These are phyloP conservation scores for Trametes meyenii DNA, from an alignment of 768 basidiomycete species.

Conservation along the genomic window DNA sequence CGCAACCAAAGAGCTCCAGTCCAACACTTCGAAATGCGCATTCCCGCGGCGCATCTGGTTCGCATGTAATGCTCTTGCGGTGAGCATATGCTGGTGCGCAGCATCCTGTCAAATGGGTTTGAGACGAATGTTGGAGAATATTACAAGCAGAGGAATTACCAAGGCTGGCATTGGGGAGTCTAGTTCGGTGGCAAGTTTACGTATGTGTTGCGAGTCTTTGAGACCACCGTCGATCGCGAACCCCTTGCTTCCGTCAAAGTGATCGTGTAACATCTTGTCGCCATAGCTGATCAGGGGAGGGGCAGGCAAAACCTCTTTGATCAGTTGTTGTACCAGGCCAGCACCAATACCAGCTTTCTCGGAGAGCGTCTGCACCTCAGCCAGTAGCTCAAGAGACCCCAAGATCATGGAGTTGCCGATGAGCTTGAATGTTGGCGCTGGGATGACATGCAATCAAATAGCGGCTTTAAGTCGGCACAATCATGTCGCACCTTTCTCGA, in stretches of 20 bases:
- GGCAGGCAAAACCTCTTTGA: constrained; percentile 51
- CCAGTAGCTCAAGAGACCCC: constrained; percentile 76
- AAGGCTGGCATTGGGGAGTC: constrained; percentile 73
- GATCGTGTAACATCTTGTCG: constrained; percentile 70
- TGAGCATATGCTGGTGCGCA: constrained; percentile 78
- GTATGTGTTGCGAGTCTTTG: constrained; percentile 82
- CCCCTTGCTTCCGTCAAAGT: constrained; percentile 73
- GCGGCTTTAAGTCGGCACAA: not conserved
- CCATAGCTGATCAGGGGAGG: constrained; percentile 52
- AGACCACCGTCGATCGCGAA: constrained; percentile 88
- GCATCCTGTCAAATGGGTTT: constrained; percentile 42
- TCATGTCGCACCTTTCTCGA: constrained; percentile 66
- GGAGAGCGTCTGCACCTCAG: constrained; percentile 82
- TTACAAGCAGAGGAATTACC: constrained; percentile 9
- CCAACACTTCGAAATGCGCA: constrained; percentile 59
- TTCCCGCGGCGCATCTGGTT: constrained; percentile 47
- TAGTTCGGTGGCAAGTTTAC: constrained; percentile 63
- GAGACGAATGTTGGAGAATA: not conserved
- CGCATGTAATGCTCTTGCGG: constrained; percentile 72
- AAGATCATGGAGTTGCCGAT: constrained; percentile 81
- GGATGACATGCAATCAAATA: not conserved
- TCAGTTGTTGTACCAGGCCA: constrained; percentile 53
- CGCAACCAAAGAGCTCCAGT: constrained; percentile 84
- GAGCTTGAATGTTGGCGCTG: constrained; percentile 74
- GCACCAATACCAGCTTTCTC: constrained; percentile 82